A percentile compares a stretch with the other conserved stretches of the same genome.
Conservation (phyloP, 2,329 filamentous ascomycete species). For the Elsinoe arachidis region DNA sequence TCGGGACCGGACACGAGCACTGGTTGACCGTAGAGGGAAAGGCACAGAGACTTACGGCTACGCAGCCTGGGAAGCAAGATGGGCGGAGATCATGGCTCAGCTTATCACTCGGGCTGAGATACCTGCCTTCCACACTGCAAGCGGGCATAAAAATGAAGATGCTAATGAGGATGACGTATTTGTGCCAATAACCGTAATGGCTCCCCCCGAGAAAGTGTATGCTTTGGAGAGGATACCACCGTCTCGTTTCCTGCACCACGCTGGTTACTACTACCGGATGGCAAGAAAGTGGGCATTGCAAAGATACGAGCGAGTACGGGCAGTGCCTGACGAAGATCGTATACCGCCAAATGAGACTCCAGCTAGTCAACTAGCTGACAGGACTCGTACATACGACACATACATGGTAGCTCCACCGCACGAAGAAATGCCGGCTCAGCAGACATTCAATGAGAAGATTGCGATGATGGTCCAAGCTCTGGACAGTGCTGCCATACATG, state of each 20-base stretch:
- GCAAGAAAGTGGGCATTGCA: constrained; percentile 44
- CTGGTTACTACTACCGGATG: constrained; percentile 53
- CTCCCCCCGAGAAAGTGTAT: constrained; percentile 44
- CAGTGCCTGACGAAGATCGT: constrained; percentile 53
- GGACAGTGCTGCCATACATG: constrained; percentile 35
- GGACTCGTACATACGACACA: constrained; percentile 48
- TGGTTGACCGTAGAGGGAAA: constrained; percentile 74
- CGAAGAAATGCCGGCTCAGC: constrained; percentile 42
- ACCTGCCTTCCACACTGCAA: constrained; percentile 33
- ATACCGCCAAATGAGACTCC: constrained; percentile 47
- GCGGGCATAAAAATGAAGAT: not conserved
- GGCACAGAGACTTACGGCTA: constrained; percentile 86
- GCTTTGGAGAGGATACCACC: constrained; percentile 44
- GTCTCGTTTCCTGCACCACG: constrained; percentile 52
- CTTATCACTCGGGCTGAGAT: constrained; percentile 47
- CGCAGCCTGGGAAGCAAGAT: constrained; percentile 83
- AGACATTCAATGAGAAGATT: constrained; percentile 42
- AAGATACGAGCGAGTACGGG: constrained; percentile 43
- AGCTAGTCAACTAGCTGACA: constrained; percentile 45
- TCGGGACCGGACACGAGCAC: constrained; percentile 61
- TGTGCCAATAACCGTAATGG: constrained; percentile 30
- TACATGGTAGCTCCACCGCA: constrained; percentile 54
- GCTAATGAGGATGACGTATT: constrained; percentile 17
- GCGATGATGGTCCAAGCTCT: constrained; percentile 42
- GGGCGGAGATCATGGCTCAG: constrained; percentile 54